A percentile compares a stretch with the other conserved stretches of the same genome.
phyloP scores from a whole-genome alignment of 2,329 filamentous ascomycete species.

The Penicillium sp. region DNA sequence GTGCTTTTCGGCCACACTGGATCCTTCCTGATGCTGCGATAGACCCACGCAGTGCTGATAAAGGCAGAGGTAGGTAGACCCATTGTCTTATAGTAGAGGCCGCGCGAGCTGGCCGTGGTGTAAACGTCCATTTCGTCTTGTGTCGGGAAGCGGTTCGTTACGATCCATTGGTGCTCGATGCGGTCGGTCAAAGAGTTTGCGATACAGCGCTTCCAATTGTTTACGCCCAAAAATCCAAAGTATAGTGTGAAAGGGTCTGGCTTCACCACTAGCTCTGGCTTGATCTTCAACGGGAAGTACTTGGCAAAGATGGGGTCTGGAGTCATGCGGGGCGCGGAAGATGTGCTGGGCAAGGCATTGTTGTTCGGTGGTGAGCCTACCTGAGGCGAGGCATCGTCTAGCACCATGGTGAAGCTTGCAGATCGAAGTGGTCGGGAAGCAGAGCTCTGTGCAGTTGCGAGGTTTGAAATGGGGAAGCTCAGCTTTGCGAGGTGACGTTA shows the following conservation, averaged over 20 bases:
- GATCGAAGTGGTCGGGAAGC: background rate
- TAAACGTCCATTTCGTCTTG: constrained; percentile 38
- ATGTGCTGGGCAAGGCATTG: constrained; percentile 3
- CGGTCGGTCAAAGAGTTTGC: constrained; percentile 8
- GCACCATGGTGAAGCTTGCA: constrained; percentile 2
- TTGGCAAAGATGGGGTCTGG: constrained; percentile 14
- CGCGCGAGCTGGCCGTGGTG: constrained; percentile 19
- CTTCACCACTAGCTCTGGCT: constrained; percentile 24
- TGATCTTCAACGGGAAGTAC: constrained; percentile 19
- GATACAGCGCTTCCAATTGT: constrained; percentile 18
- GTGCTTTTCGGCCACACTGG: background rate
- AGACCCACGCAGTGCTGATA: constrained; percentile 1
- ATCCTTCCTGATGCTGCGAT: background rate
- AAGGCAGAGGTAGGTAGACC: constrained; percentile 21
- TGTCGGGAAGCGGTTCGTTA: constrained; percentile 28
- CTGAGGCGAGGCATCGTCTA: constrained; percentile 26
- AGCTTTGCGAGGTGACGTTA: constrained; percentile 11
- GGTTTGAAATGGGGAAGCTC: background rate
- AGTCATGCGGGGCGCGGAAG: background rate
- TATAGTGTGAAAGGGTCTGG: constrained; percentile 29
- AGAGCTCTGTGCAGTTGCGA: background rate
- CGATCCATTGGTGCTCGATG: constrained; percentile 21
- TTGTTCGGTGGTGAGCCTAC: constrained; percentile 1
- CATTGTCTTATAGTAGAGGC: constrained; percentile 21
- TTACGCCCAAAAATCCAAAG: constrained; percentile 27